A percentile compares a stretch with the other conserved stretches of the same genome.
Evolutionary conservation across 2,329 filamentous ascomycete genomes (phyloP).

Genomic region (Teratosphaeriaceae sp.): DNA sequence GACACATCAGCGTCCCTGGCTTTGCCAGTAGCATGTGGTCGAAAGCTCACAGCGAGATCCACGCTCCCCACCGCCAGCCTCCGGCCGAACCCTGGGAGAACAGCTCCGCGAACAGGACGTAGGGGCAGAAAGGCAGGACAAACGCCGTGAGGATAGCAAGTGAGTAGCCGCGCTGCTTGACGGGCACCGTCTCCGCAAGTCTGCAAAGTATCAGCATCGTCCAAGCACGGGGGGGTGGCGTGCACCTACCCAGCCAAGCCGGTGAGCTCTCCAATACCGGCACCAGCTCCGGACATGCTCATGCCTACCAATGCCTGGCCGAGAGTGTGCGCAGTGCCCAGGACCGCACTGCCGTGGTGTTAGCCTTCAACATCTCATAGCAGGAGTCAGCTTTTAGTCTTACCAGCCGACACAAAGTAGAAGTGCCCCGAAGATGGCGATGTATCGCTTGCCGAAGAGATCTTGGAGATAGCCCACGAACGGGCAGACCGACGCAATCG

Average conservation of each 20-base stretch:
- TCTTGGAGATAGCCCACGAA: conserved; percentile 62
- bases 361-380: no score
- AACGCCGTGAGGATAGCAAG: conserved; percentile 20
- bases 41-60: conserved; percentile 19
- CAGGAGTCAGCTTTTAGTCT: no score
- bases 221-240: no score
- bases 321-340: conserved; percentile 50
- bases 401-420: conserved; percentile 53
- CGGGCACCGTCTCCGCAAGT: conserved; percentile 21
- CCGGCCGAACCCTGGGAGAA: conserved; percentile 40
- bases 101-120: conserved; percentile 55
- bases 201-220: conserved; percentile 6
- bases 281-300: conserved; percentile 56
- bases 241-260: conserved; percentile 49
- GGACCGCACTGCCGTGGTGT: no score
- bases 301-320: conserved; percentile 43
- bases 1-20: neutral
- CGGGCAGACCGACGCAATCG: conserved; percentile 50
- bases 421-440: conserved; percentile 48
- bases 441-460: conserved; percentile 54
- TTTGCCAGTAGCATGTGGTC: neutral
- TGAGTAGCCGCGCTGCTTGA: conserved; percentile 18
- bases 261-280: conserved; percentile 61
- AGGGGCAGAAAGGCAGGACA: conserved; percentile 54
- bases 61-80: conserved; percentile 46